Conservation (phyloP, 23 red algal genomes). For the Chondrus crispus region DNA sequence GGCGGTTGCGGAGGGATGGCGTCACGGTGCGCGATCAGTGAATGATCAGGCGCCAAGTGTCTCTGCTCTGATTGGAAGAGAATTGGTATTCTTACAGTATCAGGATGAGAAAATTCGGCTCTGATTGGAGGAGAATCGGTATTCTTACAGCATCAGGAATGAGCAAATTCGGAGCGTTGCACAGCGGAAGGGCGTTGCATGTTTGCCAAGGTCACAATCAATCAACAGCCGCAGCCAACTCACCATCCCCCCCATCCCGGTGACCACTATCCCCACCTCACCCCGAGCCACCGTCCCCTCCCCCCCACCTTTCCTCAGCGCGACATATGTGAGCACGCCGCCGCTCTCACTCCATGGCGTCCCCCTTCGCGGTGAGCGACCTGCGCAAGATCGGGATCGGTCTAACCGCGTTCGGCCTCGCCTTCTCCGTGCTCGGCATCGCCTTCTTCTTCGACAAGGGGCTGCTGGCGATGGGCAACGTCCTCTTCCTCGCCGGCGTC, state of each 20-base stretch:
- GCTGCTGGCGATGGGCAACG: conserved; percentile 87
- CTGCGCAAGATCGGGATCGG: conserved; percentile 93
- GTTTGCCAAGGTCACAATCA: no score
- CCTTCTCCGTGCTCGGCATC: conserved; percentile 81
- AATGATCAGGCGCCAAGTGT: no score
- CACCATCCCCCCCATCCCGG: not conserved
- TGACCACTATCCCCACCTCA: not conserved
- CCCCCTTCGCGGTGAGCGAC: conserved; percentile 55
- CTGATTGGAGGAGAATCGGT: no score
- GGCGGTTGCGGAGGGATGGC: no score
- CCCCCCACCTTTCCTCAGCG: not conserved
- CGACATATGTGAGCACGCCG: not conserved
- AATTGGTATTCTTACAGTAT: no score
- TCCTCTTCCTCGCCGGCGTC: conserved; percentile 79
- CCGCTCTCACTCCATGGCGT: not conserved
- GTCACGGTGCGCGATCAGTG: no score
- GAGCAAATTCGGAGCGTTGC: no score
- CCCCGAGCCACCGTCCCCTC: not conserved
- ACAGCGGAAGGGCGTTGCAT: no score
- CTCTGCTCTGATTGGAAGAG: no score
- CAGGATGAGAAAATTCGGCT: no score
- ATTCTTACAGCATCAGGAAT: no score
- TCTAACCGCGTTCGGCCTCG: conserved; percentile 81
- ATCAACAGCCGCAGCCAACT: not conserved
- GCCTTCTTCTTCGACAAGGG: conserved; percentile 91